A percentile compares a stretch with the other conserved stretches of the same genome.
Conservation (phyloP, 176 grass and related monocot genomes). For the Saccharum spontaneum region DNA sequence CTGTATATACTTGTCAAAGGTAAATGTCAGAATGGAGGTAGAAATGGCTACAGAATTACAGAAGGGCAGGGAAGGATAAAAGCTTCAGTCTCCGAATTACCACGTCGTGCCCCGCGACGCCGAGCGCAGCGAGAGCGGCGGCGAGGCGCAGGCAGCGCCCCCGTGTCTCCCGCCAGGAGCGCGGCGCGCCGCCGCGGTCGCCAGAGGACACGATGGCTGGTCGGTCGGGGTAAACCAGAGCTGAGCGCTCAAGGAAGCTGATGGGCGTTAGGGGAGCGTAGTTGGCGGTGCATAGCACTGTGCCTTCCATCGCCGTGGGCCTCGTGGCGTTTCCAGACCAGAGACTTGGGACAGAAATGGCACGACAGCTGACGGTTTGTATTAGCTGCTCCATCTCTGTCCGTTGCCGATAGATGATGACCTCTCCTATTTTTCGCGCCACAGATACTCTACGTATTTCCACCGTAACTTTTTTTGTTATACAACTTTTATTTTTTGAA, state of each 20-base stretch:
- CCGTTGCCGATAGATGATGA: neutral
- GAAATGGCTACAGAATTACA: neutral
- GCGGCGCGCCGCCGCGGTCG: neutral
- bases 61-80: too few relatives aligned
- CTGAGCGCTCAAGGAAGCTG: conserved; percentile 57
- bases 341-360: neutral
- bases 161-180: conserved; percentile 53
- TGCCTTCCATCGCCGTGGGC: conserved; percentile 42
- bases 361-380: neutral
- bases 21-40: neutral
- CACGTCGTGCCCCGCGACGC: conserved; percentile 38
- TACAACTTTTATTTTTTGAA: too few relatives aligned
- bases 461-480: neutral
- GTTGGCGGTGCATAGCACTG: conserved; percentile 37
- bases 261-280: conserved; percentile 57
- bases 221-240: conserved; percentile 39
- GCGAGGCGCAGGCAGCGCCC: conserved; percentile 53
- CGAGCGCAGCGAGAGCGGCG: conserved; percentile 43
- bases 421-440: neutral
- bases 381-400: neutral
- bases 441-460: too few relatives aligned
- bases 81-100: neutral
- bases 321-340: too few relatives aligned
- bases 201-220: conserved; percentile 16
- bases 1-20: too few relatives aligned